These are phyloP conservation scores for Geotrichum histeridarum DNA, from an alignment of 1,139 yeast genomes.

Conservation along the genomic window DNA sequence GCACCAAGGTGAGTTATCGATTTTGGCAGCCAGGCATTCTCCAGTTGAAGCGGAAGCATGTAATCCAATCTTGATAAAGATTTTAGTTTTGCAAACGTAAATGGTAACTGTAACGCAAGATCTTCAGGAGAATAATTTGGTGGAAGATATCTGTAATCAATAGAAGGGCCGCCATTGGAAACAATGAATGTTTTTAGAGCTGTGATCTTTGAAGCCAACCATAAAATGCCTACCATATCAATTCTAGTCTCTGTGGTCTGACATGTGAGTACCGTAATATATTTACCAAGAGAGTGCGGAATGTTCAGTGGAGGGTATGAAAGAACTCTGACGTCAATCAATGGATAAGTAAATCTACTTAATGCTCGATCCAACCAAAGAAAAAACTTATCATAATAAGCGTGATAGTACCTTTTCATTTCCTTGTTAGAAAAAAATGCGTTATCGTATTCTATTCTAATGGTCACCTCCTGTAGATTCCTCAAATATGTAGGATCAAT, in stretches of 20 bases:
- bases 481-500: not conserved
- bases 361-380: not conserved
- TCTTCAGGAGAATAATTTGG: not conserved
- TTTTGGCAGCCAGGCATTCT: constrained; percentile 1
- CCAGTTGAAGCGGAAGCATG: constrained; percentile 3
- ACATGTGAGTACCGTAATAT: not conserved
- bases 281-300: not conserved
- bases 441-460: not conserved
- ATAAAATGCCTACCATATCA: constrained; percentile 6
- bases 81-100: not conserved
- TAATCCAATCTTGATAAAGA: not conserved
- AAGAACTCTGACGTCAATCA: not conserved
- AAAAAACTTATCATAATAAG: not conserved
- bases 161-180: constrained; percentile 1
- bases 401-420: not conserved
- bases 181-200: not conserved
- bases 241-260: not conserved
- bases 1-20: not conserved
- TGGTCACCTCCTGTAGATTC: not conserved
- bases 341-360: not conserved
- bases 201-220: not conserved
- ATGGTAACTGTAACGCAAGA: not conserved
- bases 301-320: not conserved
- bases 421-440: not conserved
- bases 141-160: not conserved